Base-by-base conservation (phyloP, 129 eudicot species). In the Artemisia argyi region DNA sequence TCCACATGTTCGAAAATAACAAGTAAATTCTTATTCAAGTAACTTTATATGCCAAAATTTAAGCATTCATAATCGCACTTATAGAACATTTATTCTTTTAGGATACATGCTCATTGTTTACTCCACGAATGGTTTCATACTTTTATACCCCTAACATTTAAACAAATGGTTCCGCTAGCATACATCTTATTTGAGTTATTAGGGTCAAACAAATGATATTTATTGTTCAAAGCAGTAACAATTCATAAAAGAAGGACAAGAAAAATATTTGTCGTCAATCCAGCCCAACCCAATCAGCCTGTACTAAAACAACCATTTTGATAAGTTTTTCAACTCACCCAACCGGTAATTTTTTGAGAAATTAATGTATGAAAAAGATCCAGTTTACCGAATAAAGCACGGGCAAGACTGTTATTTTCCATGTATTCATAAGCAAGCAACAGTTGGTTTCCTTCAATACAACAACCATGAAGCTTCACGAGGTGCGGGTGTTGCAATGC, bases 401-500 rank as follows among this genome's bases (percentile, higher is more conserved):
- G 83, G 30, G 93, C 96, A 39, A 89, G 86, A 72, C 88, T 81
- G 78, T 89, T 89, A 56, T 89, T 89, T 65, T 82, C 90, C 92
- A 90, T n/a, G 82, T 90, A 90, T 74, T 90, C 96, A 52, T 90
- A 90, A 2, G 86, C 79, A 5, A 90, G 84, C 75, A 86, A 61
- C 73, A 90, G 80, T 63, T 90, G 86, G 48, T 84, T 83, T 19
- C 90, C 91, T 68, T 89, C 93, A 10, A 78, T 81, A 58, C 96
- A 89, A 66, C 92, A 87, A 62, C 96, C 96, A 56, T 84, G 59
- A 13, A 89, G 68, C 76, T 84, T 89, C 26, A 89, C 96, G 17
- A 89, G 93, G 65, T 86, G 73, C 13, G 92, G 93, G 78, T 90
- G 93, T 64, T 87, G 91, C 48, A 90, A 55, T 52, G 86, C 86